Conservation (phyloP, 306 rosid genomes). For the Boehmeria nivea region DNA sequence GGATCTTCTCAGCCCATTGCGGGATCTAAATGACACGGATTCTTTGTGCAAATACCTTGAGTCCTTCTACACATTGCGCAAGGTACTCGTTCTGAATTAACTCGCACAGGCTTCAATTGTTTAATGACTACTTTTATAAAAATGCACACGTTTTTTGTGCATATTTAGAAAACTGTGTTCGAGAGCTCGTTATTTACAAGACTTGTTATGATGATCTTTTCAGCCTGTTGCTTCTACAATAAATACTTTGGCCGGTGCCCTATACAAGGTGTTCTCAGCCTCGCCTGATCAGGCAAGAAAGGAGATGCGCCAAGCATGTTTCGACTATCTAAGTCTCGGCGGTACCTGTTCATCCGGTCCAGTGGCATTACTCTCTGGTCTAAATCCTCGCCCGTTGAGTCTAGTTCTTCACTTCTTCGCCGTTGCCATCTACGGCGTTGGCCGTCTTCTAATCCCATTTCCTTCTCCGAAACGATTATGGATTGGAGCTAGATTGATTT, state of each 20-base stretch:
- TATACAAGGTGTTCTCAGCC: slow-evolving; percentile 42
- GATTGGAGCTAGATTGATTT: slow-evolving; percentile 53
- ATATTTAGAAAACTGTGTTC: neutral
- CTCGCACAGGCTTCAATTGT: neutral
- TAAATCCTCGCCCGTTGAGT: slow-evolving; percentile 50
- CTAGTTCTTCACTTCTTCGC: slow-evolving; percentile 68
- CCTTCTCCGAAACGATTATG: slow-evolving; percentile 51
- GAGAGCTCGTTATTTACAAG: neutral
- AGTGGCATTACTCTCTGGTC: slow-evolving; percentile 50
- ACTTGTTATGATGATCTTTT: slow-evolving; percentile 9
- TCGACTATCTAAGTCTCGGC: slow-evolving; percentile 54
- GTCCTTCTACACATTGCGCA: slow-evolving; percentile 49
- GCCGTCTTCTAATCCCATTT: slow-evolving; percentile 55
- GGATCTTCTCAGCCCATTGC: slow-evolving; percentile 42
- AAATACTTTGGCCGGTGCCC: slow-evolving; percentile 56
- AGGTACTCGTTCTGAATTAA: slow-evolving; percentile 21
- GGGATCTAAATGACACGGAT: slow-evolving; percentile 32
- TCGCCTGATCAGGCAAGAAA: slow-evolving; percentile 40
- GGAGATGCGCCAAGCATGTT: slow-evolving; percentile 53
- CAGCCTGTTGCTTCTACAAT: slow-evolving; percentile 60
- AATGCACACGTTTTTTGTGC: neutral
- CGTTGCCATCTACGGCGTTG: slow-evolving; percentile 58
- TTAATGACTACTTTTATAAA: neutral
- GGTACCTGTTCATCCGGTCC: slow-evolving; percentile 43
- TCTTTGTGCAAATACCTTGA: slow-evolving; percentile 42